phyloP scores from a whole-genome alignment of 164 flowering plant species.

The Tetracentron sinense region DNA sequence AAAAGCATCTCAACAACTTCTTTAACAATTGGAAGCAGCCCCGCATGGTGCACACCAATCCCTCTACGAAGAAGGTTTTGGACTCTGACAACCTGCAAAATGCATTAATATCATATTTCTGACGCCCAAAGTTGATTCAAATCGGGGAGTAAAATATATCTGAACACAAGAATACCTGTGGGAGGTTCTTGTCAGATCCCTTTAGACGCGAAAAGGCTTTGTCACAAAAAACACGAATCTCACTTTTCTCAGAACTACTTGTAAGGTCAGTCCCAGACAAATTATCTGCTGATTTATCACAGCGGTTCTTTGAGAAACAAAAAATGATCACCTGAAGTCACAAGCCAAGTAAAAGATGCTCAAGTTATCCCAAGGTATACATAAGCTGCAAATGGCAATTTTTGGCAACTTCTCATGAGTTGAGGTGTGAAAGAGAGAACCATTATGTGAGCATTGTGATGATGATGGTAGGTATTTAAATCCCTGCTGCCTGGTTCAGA shows the following conservation, averaged over 20 bases:
- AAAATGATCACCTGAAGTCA: conserved; percentile 77
- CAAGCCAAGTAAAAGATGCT: conserved; percentile 13
- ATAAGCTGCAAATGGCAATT: not conserved
- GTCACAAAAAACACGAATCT: conserved; percentile 92
- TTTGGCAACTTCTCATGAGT: no score
- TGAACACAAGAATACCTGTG: conserved; percentile 58
- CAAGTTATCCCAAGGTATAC: not conserved
- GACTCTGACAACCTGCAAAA: conserved; percentile 72
- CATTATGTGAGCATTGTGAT: not conserved
- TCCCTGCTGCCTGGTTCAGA: not conserved
- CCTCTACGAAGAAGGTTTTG: conserved; percentile 87
- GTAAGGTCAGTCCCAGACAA: conserved; percentile 74
- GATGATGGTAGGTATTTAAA: not conserved
- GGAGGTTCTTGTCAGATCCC: conserved; percentile 95
- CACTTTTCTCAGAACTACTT: conserved; percentile 89
- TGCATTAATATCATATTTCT: conserved; percentile 5
- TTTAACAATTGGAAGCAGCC: conserved; percentile 96
- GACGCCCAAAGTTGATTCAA: conserved; percentile 8
- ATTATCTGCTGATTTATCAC: conserved; percentile 92
- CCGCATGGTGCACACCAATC: conserved; percentile 98
- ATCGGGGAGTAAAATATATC: conserved; percentile 6
- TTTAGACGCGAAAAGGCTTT: conserved; percentile 96
- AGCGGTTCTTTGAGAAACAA: conserved; percentile 96
- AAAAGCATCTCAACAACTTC: conserved; percentile 99
- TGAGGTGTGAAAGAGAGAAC: not conserved